Conservation (phyloP, 164 flowering plant species). For the Berberis vulgaris region DNA sequence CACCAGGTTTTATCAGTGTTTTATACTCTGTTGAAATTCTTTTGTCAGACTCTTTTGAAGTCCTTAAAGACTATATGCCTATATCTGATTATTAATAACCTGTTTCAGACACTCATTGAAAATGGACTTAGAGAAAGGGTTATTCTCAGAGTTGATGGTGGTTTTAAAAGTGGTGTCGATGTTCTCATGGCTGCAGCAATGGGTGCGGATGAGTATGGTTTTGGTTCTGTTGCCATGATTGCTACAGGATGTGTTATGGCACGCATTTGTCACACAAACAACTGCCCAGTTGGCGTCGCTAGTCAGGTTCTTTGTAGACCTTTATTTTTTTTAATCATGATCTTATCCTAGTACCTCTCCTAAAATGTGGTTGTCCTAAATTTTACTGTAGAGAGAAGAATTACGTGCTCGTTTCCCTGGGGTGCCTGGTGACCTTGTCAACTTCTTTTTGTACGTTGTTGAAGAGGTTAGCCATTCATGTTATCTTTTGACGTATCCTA, state of each 20-base stretch:
- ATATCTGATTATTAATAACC: slow-evolving; percentile 5
- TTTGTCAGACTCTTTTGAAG: not conserved
- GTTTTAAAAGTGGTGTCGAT: slow-evolving; percentile 95
- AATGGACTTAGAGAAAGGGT: slow-evolving; percentile 99
- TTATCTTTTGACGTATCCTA: not conserved
- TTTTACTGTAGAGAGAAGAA: slow-evolving; percentile 75
- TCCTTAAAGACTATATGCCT: not conserved
- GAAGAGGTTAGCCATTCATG: slow-evolving; percentile 66
- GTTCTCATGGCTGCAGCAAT: slow-evolving; percentile 93
- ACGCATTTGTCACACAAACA: slow-evolving; percentile 97
- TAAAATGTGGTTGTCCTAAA: not conserved
- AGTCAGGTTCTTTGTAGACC: slow-evolving; percentile 63
- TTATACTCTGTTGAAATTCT: not conserved
- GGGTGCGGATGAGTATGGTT: slow-evolving; percentile 99
- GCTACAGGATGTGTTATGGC: slow-evolving; percentile 99
- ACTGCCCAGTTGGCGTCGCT: slow-evolving; percentile 99
- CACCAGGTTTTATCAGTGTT: slow-evolving; percentile 59
- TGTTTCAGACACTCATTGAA: slow-evolving; percentile 66
- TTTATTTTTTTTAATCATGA: not conserved
- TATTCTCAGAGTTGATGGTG: slow-evolving; percentile 94
- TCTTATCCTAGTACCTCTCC: slow-evolving; percentile 1
- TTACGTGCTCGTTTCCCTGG: slow-evolving; percentile 97
- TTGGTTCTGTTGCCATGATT: slow-evolving; percentile 98
- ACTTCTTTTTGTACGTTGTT: slow-evolving; percentile 89
- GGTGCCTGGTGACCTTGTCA: slow-evolving; percentile 98